Conservation (phyloP, 495 filamentous ascomycete species). For the Neurospora cerealis region DNA sequence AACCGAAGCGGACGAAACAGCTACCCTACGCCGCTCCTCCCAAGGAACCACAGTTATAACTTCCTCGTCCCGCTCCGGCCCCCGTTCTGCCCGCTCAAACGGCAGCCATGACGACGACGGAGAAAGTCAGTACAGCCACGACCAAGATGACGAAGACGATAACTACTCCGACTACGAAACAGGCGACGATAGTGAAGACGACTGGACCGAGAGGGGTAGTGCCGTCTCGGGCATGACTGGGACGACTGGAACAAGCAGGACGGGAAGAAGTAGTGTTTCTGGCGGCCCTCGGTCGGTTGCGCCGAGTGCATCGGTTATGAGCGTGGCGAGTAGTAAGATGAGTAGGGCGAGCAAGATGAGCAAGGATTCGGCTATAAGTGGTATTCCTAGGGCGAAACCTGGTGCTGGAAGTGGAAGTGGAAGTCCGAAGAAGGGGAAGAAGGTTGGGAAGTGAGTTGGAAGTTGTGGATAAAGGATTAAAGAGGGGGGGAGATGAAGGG, state of each 20-base stretch:
- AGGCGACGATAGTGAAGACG: constrained; percentile 20
- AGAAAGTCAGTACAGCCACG: not conserved
- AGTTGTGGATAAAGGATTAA: too few species aligned
- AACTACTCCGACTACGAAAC: constrained; percentile 19
- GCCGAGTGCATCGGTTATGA: not conserved
- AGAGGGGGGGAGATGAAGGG: too few species aligned
- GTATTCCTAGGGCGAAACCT: not conserved
- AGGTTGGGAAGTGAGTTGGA: not conserved
- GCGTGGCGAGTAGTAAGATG: not conserved
- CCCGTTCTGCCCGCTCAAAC: not conserved
- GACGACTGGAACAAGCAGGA: constrained; percentile 14
- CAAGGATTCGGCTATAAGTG: not conserved
- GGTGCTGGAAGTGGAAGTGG: not conserved
- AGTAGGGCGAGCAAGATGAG: not conserved
- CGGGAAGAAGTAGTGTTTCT: not conserved
- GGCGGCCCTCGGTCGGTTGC: not conserved
- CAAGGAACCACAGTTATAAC: constrained; percentile 42
- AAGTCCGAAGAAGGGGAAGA: not conserved
- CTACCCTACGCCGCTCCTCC: constrained; percentile 20
- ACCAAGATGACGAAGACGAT: constrained; percentile 38
- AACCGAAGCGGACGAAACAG: constrained; percentile 10
- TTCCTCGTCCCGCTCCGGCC: constrained; percentile 31
- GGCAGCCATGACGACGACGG: not conserved
- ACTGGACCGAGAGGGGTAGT: constrained; percentile 24
- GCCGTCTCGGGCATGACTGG: constrained; percentile 22